phyloP scores from a whole-genome alignment of 148 eudicot species.

The Cornus controversa region DNA sequence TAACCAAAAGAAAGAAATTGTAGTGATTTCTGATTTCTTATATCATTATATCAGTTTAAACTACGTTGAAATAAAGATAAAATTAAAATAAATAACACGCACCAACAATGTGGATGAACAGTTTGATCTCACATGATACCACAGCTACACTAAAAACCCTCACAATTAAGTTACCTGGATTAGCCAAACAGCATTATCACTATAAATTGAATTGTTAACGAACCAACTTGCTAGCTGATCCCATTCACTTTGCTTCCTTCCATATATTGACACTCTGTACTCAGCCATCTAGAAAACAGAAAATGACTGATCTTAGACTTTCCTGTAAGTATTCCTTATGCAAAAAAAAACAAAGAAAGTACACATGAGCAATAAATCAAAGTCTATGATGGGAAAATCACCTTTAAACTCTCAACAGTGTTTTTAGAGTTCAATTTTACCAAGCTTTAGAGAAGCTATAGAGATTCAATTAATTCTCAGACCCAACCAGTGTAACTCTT shows the following conservation, averaged over 20 bases:
- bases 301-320: neutral
- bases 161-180: conserved; percentile 52
- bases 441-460: neutral
- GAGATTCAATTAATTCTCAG: neutral
- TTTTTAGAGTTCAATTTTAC: conserved; percentile 1
- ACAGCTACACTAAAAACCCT: conserved; percentile 13
- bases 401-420: neutral
- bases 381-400: neutral
- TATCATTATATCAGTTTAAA: no score
- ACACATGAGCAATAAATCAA: neutral
- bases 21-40: no score
- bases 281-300: conserved; percentile 66
- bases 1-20: no score
- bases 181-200: conserved; percentile 81
- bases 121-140: neutral
- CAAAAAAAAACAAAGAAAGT: neutral
- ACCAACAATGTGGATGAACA: neutral
- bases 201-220: conserved; percentile 67
- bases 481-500: neutral
- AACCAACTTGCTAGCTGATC: conserved; percentile 86
- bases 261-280: conserved; percentile 75
- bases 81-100: neutral
- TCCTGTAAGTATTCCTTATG: neutral
- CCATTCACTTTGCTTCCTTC: conserved; percentile 90
- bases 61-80: neutral